A percentile compares a stretch with the other conserved stretches of the same genome.
Conservation (phyloP, 2,329 filamentous ascomycete species). For the Mycogone perniciosa region DNA sequence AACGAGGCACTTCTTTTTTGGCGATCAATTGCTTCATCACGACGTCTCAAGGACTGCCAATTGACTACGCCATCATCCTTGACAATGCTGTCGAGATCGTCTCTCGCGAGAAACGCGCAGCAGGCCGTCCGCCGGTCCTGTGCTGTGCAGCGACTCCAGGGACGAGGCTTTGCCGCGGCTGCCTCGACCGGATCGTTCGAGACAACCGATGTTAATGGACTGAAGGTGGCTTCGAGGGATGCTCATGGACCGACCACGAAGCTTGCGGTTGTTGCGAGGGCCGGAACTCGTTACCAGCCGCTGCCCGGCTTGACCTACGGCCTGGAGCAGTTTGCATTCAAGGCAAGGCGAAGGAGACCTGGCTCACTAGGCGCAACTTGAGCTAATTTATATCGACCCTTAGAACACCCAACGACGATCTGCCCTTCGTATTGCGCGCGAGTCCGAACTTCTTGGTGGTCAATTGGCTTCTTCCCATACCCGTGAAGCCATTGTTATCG, state of each 20-base stretch:
- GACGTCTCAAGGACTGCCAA: constrained; percentile 43
- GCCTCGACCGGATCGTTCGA: constrained; percentile 74
- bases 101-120: constrained; percentile 52
- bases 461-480: constrained; percentile 84
- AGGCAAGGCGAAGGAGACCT: constrained; percentile 48
- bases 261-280: constrained; percentile 87
- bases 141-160: constrained; percentile 48
- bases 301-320: constrained; percentile 84
- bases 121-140: constrained; percentile 51
- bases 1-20: constrained; percentile 36
- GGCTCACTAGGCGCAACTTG: constrained; percentile 16
- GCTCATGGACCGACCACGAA: constrained; percentile 82
- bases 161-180: constrained; percentile 53
- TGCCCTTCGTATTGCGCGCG: constrained; percentile 85
- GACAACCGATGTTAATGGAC: constrained; percentile 73
- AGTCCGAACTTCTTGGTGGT: constrained; percentile 90
- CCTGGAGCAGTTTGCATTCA: constrained; percentile 94
- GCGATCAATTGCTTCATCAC: constrained; percentile 32
- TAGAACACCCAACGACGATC: constrained; percentile 84
- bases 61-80: constrained; percentile 50
- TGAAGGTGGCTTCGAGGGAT: constrained; percentile 92
- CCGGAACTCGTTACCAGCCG: constrained; percentile 87
- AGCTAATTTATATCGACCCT: constrained; percentile 41
- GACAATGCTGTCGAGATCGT: constrained; percentile 58
- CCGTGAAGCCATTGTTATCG: constrained; percentile 85